These are phyloP conservation scores for Westerdykella aurantiaca DNA, from an alignment of 2,329 filamentous ascomycete species.

Conservation along the genomic window DNA sequence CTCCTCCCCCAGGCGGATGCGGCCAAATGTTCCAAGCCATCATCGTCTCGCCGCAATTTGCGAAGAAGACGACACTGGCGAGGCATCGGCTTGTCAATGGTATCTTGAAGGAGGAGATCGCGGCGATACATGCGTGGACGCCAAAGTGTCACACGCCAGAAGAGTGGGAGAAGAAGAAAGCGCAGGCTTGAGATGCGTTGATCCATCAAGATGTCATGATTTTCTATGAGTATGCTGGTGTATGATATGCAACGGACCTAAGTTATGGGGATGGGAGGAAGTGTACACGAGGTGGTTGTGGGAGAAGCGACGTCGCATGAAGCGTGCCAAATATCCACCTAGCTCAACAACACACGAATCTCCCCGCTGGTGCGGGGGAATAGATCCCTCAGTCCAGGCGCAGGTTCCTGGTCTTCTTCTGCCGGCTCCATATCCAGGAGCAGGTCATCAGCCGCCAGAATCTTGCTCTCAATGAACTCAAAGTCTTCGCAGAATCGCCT, in stretches of 20 bases:
- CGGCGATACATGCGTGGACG: slow-evolving; percentile 89
- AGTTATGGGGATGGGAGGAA: too few species aligned
- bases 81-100: slow-evolving; percentile 82
- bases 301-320: too few species aligned
- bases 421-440: slow-evolving; percentile 27
- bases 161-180: slow-evolving; percentile 70
- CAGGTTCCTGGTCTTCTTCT: slow-evolving; percentile 35
- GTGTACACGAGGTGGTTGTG: too few species aligned
- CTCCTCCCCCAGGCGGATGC: slow-evolving; percentile 53
- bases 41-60: slow-evolving; percentile 54
- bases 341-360: slow-evolving; percentile 59
- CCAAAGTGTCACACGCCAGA: slow-evolving; percentile 89
- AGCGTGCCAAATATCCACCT: slow-evolving; percentile 7
- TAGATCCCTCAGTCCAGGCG: slow-evolving; percentile 46
- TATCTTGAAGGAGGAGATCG: slow-evolving; percentile 79
- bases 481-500: slow-evolving; percentile 83
- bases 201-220: too few species aligned
- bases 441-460: slow-evolving; percentile 55
- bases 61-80: slow-evolving; percentile 63
- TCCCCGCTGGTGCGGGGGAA: slow-evolving; percentile 61
- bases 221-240: too few species aligned
- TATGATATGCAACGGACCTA: too few species aligned
- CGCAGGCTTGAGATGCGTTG: slow-evolving; percentile 15
- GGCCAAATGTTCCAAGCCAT: slow-evolving; percentile 66
- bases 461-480: slow-evolving; percentile 59